phyloP scores from a whole-genome alignment of 805 yeast genomes.

The Zygosaccharomyces lentus region DNA sequence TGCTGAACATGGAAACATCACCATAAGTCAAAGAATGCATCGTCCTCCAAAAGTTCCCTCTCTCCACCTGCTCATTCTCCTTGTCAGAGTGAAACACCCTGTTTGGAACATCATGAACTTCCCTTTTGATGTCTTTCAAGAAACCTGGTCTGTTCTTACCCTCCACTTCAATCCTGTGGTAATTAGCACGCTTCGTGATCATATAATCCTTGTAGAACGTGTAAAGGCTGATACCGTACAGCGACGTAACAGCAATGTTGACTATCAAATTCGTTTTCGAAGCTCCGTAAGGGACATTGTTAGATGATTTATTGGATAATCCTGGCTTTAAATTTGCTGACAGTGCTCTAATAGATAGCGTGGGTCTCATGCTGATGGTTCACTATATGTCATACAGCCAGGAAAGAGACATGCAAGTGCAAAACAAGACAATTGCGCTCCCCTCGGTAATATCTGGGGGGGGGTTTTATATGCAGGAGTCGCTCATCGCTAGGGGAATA shows the following conservation, averaged over 20 bases:
- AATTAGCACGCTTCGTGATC: constrained; percentile 9
- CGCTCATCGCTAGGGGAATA: too few species aligned
- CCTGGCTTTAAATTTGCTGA: background rate
- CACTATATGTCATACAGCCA: too few species aligned
- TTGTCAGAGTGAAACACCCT: constrained; percentile 13
- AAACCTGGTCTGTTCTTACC: constrained; percentile 8
- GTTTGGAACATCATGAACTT: constrained; percentile 19
- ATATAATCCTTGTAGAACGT: constrained; percentile 22
- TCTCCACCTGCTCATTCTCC: constrained; percentile 9
- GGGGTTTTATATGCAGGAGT: too few species aligned
- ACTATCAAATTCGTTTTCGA: constrained; percentile 15
- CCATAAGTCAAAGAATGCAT: constrained; percentile 20
- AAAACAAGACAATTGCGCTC: too few species aligned
- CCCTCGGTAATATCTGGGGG: too few species aligned
- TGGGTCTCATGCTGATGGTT: constrained; percentile 8
- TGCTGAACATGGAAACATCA: constrained; percentile 20
- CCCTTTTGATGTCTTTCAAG: constrained; percentile 8
- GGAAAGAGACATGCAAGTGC: too few species aligned
- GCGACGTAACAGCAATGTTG: constrained; percentile 16
- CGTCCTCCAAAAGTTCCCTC: constrained; percentile 11
- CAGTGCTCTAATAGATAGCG: constrained; percentile 1
- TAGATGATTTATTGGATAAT: constrained; percentile 5
- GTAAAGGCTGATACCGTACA: constrained; percentile 21
- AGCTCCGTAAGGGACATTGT: constrained; percentile 15
- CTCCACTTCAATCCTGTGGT: constrained; percentile 2